Evolutionary conservation across 345 rosid species (phyloP).

Genomic region (Moricandia moricandioides): DNA sequence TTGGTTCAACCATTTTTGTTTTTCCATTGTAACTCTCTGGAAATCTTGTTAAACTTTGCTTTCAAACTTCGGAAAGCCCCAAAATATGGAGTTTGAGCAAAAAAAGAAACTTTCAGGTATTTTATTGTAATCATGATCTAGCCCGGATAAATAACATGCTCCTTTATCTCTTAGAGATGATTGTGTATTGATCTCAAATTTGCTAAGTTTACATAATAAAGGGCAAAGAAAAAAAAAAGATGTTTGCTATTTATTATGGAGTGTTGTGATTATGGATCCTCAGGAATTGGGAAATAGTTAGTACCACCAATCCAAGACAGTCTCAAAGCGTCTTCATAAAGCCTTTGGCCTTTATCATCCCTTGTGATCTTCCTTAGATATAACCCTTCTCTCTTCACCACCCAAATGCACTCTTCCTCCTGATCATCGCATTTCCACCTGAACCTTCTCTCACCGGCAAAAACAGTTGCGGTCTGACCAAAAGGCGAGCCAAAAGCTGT

Average conservation of each 20-base stretch:
- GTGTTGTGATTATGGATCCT: neutral
- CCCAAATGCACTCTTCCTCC: constrained; percentile 38
- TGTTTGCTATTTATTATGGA: neutral
- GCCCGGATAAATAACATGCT: neutral
- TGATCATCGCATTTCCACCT: constrained; percentile 33
- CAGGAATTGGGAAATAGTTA: constrained; percentile 21
- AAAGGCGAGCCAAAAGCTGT: constrained; percentile 27
- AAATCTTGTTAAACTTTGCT: constrained; percentile 81
- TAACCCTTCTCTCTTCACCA: constrained; percentile 26
- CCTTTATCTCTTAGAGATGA: constrained; percentile 18
- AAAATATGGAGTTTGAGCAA: constrained; percentile 74
- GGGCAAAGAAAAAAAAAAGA: neutral
- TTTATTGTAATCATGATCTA: constrained; percentile 13
- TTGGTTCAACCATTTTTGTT: neutral
- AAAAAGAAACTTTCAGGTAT: constrained; percentile 5
- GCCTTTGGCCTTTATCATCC: constrained; percentile 15
- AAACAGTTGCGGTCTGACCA: constrained; percentile 29
- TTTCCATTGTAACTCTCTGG: constrained; percentile 52
- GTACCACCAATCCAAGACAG: constrained; percentile 33
- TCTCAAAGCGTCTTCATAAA: constrained; percentile 3
- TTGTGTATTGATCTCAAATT: constrained; percentile 6
- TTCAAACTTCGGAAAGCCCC: constrained; percentile 98
- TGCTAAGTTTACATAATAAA: neutral
- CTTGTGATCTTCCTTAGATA: constrained; percentile 27
- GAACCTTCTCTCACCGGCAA: constrained; percentile 31